phyloP scores from a whole-genome alignment of 2,329 filamentous ascomycete genomes.

The Raffaelea albimanens region DNA sequence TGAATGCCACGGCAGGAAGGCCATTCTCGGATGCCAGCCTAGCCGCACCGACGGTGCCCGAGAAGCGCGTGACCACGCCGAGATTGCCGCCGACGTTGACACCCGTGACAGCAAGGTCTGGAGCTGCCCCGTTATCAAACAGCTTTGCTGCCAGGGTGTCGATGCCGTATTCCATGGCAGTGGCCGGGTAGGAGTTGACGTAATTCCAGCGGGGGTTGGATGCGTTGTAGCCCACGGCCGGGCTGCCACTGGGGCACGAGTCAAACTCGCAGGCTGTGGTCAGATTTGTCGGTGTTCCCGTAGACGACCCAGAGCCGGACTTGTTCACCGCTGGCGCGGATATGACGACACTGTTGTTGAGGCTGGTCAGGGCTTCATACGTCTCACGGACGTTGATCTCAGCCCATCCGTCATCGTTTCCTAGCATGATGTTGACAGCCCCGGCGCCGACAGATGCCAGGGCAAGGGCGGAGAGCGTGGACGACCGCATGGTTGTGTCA shows the following conservation, averaged over 20 bases:
- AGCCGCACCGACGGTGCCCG: constrained; percentile 59
- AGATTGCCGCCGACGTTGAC: constrained; percentile 53
- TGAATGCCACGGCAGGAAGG: constrained; percentile 62
- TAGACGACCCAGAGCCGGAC: constrained; percentile 45
- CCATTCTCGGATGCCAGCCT: constrained; percentile 45
- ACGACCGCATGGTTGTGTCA: constrained; percentile 2
- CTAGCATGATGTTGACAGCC: constrained; percentile 47
- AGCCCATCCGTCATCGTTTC: constrained; percentile 68
- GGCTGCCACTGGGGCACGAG: constrained; percentile 49
- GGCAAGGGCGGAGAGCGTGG: neutral
- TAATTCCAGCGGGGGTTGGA: constrained; percentile 54
- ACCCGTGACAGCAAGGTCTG: constrained; percentile 57
- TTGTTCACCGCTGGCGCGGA: constrained; percentile 58
- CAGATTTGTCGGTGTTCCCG: neutral
- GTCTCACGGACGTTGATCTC: constrained; percentile 56
- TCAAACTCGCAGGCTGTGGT: constrained; percentile 47
- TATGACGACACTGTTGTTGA: constrained; percentile 52
- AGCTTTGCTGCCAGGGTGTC: constrained; percentile 21
- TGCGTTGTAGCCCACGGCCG: constrained; percentile 46
- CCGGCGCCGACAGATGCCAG: neutral
- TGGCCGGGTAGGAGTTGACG: constrained; percentile 62
- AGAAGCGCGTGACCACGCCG: constrained; percentile 45
- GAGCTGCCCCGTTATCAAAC: constrained; percentile 35
- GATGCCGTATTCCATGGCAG: constrained; percentile 54
- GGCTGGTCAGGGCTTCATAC: constrained; percentile 42